phyloP scores from a whole-genome alignment of 371 early-diverging fungal genomes.

The Dinochytrium kinnereticum region DNA sequence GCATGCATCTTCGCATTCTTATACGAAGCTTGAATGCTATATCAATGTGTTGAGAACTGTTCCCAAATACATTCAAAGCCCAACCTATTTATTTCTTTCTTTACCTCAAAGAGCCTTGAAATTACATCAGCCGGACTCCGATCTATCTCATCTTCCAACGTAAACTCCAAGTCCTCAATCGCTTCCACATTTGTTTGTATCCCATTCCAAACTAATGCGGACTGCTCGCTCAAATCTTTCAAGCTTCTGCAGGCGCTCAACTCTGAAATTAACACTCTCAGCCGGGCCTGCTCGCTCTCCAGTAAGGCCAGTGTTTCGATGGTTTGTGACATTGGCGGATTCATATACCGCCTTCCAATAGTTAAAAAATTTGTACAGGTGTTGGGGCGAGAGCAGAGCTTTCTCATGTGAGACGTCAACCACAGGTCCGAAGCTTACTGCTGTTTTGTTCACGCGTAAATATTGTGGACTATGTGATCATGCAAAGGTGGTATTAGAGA shows the following conservation, averaged over 20 bases:
- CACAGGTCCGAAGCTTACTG: background rate
- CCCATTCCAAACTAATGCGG: background rate
- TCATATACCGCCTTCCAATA: too few relatives aligned
- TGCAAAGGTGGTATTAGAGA: slow-evolving; percentile 17
- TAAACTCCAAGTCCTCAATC: background rate
- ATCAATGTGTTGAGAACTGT: background rate
- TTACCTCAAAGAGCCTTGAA: background rate
- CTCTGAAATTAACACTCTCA: background rate
- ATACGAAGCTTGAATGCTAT: background rate
- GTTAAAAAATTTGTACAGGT: too few relatives aligned
- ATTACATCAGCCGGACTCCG: background rate
- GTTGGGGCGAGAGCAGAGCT: too few relatives aligned
- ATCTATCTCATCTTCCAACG: background rate
- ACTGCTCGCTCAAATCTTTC: background rate
- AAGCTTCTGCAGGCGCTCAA: background rate
- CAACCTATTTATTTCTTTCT: background rate
- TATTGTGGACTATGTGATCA: slow-evolving; percentile 50
- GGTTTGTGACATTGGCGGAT: too few relatives aligned
- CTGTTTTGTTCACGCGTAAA: slow-evolving; percentile 41
- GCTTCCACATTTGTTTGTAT: background rate
- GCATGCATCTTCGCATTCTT: background rate
- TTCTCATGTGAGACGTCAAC: too few relatives aligned
- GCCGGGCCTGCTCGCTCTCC: background rate
- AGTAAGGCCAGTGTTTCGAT: background rate
- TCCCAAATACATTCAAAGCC: background rate